Percentiles rank a stretch among this genome's conserved stretches.
phyloP scores from a whole-genome alignment of 202 grass and related monocot genomes.

The Panicum hallii region DNA sequence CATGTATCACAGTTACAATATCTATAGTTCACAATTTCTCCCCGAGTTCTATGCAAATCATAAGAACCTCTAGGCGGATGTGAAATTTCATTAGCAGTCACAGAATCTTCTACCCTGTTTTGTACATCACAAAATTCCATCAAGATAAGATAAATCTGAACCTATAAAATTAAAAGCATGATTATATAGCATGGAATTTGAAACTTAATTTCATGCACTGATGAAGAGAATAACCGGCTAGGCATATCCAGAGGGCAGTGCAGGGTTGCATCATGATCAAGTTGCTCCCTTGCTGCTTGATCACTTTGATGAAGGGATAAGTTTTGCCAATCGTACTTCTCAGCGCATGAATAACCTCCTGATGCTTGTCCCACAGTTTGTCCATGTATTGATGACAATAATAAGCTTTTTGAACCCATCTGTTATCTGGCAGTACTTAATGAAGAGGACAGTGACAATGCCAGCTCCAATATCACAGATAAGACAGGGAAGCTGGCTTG shows the following conservation, averaged over 20 bases:
- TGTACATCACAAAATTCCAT: conserved; percentile 17
- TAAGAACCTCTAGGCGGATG: neutral
- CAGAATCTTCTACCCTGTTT: conserved; percentile 41
- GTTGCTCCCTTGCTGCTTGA: conserved; percentile 29
- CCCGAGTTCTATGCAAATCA: neutral
- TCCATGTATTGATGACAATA: conserved; percentile 30
- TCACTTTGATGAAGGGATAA: conserved; percentile 36
- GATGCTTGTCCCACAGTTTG: conserved; percentile 16
- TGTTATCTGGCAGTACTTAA: conserved; percentile 15
- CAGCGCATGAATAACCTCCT: conserved; percentile 8
- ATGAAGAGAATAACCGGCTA: conserved; percentile 43
- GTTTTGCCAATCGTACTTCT: conserved; percentile 53
- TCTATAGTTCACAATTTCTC: neutral
- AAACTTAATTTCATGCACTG: conserved; percentile 20
- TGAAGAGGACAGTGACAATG: conserved; percentile 17
- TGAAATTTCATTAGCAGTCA: conserved; percentile 25
- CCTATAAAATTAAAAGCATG: conserved; percentile 16
- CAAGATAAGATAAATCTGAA: conserved; percentile 16
- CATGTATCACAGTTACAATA: neutral
- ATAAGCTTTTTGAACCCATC: conserved; percentile 47
- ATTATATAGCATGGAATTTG: conserved; percentile 17
- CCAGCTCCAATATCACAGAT: conserved; percentile 1
- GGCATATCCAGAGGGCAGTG: conserved; percentile 10
- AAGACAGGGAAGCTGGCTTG: neutral
- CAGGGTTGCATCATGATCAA: conserved; percentile 25